Evolutionary conservation across 768 basidiomycete species (phyloP), one percentile per base, ranked within the genome.

Genomic region (Suillus decipiens): DNA sequence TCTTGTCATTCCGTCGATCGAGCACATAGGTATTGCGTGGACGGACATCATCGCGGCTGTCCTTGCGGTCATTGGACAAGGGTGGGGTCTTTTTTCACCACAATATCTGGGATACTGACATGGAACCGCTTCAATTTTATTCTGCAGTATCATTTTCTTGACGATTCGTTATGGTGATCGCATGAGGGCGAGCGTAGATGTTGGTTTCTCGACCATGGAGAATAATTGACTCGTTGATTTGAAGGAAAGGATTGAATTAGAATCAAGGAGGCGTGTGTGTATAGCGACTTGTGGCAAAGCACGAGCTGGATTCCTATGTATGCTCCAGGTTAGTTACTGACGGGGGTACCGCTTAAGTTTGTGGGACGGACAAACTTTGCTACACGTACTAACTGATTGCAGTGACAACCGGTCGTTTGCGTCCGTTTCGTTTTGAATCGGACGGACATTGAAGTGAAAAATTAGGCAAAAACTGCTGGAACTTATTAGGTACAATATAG

Each of bases 101-200:
- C 50, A 42, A 37, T 19, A 43, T 42, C 37, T 48, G 19, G 33
- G 36, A 22, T 47, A 10, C 41, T 10, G 17, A 34, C 45, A 50
- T 50, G 8, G 14, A 6, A 48, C 5, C 12, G 24, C 11, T 47
- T 47, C 22, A 24, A 22, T 24, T 34, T 19, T 60, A 31, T 61
- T 41, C 48, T 59, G 60, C 58, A 87, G 85, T 10, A 59, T 84
- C 3, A 62, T 88, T 5, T 78, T 75, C 72, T 61, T 75, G 7
- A 81, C 80, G 0, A 82, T 87, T 22, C 72, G 70, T 39, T 84
- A 86, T 57, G 86, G 85, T 1, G 79, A 80, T 22, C 72, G 76
- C 63, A 78, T 87, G 73, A 76, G 86, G 57, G 79, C 77, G 1
- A 82, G 79, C 77, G 71, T 81, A 8, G 81, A 86, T 65, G 72